Base-by-base conservation (phyloP, 139 green algal genomes). In the Picochlorum costavermella region DNA sequence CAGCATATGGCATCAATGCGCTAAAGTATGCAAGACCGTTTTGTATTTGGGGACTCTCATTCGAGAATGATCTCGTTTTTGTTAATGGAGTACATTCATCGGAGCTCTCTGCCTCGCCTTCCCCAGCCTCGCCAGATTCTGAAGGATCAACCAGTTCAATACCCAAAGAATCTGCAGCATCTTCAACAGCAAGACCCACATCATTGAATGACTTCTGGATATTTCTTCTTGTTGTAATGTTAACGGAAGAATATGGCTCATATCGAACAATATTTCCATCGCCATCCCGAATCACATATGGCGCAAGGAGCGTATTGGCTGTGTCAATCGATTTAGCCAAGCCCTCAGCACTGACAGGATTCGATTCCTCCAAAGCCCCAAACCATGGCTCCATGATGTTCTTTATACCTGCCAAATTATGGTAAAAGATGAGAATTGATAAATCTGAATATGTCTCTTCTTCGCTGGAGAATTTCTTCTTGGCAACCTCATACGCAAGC, bases 391-490 rank as follows among this genome's bases (percentile, higher is more conserved):
- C n/a, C 12, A 61, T 61, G 12, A 63, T 25, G 11, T 63, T 11
- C 20, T 37, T 44, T 23, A 74, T 57, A 63, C 57, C 71, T 40
- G 57, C 11, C 11, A 70, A 57, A 68, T 77, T 77, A 46, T 77
- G 63, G 67, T 76, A 33, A 56, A 76, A 77, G 50, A 77, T 75
- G 50, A 77, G 67, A 33, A 77, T 58, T 48, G 36, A 65, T 40
- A 60, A 48, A 58, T 77, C 71, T 5, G 14, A 50, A 31, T 56
- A 77, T 11, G 71, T 77, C 71, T 77, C 71, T 33, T 77, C 71
- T 58, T 77, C 71, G 20, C 46, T 66, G 17, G 45, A 66, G 59
- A 77, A 51, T 20, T 77, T 77, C 67, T 77, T 77, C n/a, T 53
- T 57, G 20, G 69, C 64, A 9, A 70, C 67, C 63, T 75, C 69